Evolutionary conservation across 2,329 filamentous ascomycete species (phyloP).

Genomic region (Fusarium gaditjirri): DNA sequence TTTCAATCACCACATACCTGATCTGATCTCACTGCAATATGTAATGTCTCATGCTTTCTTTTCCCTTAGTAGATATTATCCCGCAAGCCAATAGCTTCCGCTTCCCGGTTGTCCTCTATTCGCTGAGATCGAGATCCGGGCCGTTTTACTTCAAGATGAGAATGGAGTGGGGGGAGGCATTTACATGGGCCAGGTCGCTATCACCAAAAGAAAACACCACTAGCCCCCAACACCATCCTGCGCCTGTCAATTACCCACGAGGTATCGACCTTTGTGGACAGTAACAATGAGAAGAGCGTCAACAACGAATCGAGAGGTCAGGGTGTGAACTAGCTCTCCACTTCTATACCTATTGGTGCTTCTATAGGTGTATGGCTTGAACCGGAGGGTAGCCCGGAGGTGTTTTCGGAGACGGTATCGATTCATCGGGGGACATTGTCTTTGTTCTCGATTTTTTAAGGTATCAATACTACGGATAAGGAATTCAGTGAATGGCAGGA

Average conservation of each 20-base stretch:
- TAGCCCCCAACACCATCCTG: constrained; percentile 22
- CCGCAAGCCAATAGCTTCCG: constrained; percentile 35
- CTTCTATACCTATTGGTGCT: constrained; percentile 18
- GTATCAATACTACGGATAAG: not conserved
- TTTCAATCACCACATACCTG: not conserved
- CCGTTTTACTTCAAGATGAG: constrained; percentile 29
- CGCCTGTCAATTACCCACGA: constrained; percentile 28
- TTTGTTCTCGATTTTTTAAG: not conserved
- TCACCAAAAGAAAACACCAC: constrained; percentile 5
- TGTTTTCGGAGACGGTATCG: constrained; percentile 32
- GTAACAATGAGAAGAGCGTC: constrained; percentile 5
- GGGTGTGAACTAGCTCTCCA: constrained; percentile 22
- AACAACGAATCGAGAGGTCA: constrained; percentile 11
- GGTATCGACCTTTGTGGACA: constrained; percentile 16
- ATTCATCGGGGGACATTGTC: constrained; percentile 20
- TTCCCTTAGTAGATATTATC: constrained; percentile 20
- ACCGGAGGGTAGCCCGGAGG: constrained; percentile 35
- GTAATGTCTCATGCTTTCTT: constrained; percentile 5
- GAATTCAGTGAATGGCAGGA: not conserved
- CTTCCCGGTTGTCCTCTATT: constrained; percentile 11
- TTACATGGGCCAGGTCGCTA: constrained; percentile 6
- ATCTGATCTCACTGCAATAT: not conserved
- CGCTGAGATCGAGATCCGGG: constrained; percentile 31
- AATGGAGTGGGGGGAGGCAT: constrained; percentile 26
- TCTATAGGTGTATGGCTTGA: constrained; percentile 14